phyloP scores from a whole-genome alignment of 129 eudicot genomes.

The Tagetes patula region DNA sequence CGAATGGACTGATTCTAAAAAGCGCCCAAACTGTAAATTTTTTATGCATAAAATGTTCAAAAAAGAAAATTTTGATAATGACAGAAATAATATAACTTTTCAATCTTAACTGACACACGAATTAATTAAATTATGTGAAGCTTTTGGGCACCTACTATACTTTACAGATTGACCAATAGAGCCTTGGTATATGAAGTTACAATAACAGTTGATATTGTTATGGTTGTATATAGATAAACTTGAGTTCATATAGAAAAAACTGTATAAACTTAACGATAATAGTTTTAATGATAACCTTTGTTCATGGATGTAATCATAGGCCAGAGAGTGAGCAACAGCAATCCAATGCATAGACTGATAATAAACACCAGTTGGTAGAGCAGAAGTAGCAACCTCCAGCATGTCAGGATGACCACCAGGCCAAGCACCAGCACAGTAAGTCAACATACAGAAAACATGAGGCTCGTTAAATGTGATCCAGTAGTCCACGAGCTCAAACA shows the following conservation, averaged over 20 bases:
- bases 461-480: slow-evolving; percentile 99
- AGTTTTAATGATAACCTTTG: slow-evolving; percentile 52
- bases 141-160: neutral
- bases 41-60: no score
- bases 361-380: slow-evolving; percentile 85
- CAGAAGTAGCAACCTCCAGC: slow-evolving; percentile 94
- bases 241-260: slow-evolving; percentile 4
- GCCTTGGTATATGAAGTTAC: neutral
- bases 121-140: neutral
- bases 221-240: neutral
- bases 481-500: slow-evolving; percentile 83
- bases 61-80: neutral
- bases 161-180: neutral
- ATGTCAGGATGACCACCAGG: slow-evolving; percentile 99
- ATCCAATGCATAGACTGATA: slow-evolving; percentile 89
- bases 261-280: neutral
- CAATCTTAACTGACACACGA: neutral
- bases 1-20: no score
- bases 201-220: slow-evolving; percentile 10
- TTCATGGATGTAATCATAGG: slow-evolving; percentile 91
- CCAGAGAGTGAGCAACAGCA: slow-evolving; percentile 84
- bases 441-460: slow-evolving; percentile 86
- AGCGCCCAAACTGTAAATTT: no score
- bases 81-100: no score
- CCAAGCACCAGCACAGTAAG: slow-evolving; percentile 98